phyloP scores from a whole-genome alignment of 1,139 yeast genomes.

The Chernovozyma sophiae-reginae region DNA sequence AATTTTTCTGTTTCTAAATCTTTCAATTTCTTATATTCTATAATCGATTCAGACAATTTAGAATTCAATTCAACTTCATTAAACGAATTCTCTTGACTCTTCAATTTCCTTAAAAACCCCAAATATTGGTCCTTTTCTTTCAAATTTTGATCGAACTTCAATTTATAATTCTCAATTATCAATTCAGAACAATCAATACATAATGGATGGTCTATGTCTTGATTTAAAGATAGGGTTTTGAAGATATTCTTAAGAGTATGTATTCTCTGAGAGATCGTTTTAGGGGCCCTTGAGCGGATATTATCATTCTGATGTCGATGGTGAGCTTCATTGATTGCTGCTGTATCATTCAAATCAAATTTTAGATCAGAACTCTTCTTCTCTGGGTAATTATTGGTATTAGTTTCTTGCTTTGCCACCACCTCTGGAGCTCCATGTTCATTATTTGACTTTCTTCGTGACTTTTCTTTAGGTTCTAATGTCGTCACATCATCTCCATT shows the following conservation, averaged over 20 bases:
- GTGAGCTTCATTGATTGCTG: background rate
- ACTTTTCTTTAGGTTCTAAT: too few species aligned
- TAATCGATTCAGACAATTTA: constrained; percentile 38
- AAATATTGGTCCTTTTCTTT: constrained; percentile 78
- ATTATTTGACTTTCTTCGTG: too few species aligned
- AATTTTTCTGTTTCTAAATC: constrained; percentile 34
- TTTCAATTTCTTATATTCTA: constrained; percentile 34
- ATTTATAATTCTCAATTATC: constrained; percentile 62
- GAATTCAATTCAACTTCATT: constrained; percentile 19
- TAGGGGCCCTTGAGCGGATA: too few species aligned
- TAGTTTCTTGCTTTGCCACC: background rate
- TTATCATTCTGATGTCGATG: too few species aligned
- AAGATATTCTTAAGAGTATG: constrained; percentile 62
- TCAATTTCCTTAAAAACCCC: constrained; percentile 64
- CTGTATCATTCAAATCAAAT: background rate
- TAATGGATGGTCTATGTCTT: constrained; percentile 83
- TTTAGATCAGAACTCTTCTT: constrained; percentile 2
- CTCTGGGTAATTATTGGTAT: constrained; percentile 3
- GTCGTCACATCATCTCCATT: too few species aligned
- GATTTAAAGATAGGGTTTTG: constrained; percentile 53
- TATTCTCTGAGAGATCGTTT: constrained; percentile 33
- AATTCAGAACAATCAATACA: constrained; percentile 80
- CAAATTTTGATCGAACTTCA: constrained; percentile 68
- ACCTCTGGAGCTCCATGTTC: too few species aligned
- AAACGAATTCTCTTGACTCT: constrained; percentile 38